These are phyloP conservation scores for Termitomyces titanicus DNA, from an alignment of 768 basidiomycete genomes.

Conservation along the genomic window DNA sequence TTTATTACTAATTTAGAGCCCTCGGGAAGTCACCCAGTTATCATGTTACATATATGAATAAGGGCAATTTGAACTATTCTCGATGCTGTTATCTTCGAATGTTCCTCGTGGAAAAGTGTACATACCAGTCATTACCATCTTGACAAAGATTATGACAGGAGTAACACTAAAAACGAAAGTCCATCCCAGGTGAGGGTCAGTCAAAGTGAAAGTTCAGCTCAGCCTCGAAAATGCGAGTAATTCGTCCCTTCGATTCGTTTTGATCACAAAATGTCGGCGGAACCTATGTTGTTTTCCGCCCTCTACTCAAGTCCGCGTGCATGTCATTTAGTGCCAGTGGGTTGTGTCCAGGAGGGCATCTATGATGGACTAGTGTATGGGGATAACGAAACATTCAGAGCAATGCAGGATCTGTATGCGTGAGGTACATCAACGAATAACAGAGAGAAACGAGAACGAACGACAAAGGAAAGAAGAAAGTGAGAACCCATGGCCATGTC, in stretches of 20 bases:
- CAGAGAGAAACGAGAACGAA: background rate
- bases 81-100: too few species aligned
- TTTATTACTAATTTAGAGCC: too few species aligned
- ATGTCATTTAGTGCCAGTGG: background rate
- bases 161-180: background rate
- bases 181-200: background rate
- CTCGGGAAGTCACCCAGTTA: too few species aligned
- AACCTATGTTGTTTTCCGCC: too few species aligned
- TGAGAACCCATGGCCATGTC: too few species aligned
- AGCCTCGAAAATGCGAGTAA: background rate
- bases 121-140: background rate
- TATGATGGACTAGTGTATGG: background rate
- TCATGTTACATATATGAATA: too few species aligned
- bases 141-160: background rate
- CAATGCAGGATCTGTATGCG: background rate
- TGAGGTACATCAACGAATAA: too few species aligned
- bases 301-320: background rate
- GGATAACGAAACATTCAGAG: background rate
- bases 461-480: background rate
- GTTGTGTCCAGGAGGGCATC: background rate
- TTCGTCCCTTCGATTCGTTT: background rate
- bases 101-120: too few species aligned
- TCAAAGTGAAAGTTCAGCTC: background rate
- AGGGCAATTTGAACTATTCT: too few species aligned
- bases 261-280: too few species aligned